Base-by-base conservation (phyloP, 1,284 basidiomycete genomes). In the Ganoderma lingzhi region DNA sequence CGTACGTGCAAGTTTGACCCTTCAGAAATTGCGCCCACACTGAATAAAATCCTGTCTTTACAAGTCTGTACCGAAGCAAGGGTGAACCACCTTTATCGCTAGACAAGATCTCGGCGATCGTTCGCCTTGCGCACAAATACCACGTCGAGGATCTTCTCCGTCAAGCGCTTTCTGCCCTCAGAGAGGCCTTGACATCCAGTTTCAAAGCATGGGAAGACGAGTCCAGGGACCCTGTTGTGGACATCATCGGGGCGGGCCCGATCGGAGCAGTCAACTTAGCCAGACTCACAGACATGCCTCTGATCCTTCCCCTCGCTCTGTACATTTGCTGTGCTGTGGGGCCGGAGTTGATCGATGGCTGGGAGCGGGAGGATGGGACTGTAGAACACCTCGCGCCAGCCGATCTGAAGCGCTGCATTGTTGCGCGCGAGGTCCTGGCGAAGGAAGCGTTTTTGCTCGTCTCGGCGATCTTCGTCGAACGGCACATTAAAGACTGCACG, bases 121-220 rank as follows among this genome's bases (percentile, higher is more conserved):
- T 66, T 19, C 68, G 65, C 35, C 56, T 70, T 30, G 56, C 65
- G 3, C 61, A 66, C 44, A 70, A 66, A 23, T 70, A 70, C 48
- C 35, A 53, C 23, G 12, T 66, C 9, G 58, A 64, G 28, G 35
- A 42, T 28, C 19, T 68, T 9, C 53, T 41, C 37, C 37, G 51
- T 6, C 41, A 66, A 30, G 66, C 61, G 14, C 28, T 67, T 3
- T 59, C n/a, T 10, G n/a, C 15, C 37, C 30, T 66, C 2, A 17
- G 62, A 32, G 56, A 48, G 19, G 58, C 6, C 45, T 42, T 59
- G 35, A 12, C 65, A 10, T 56, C 30, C 17, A 56, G 53, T 35
- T 56, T 56, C 53, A 35, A 56, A 19, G 15, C 17, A 17, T 56
- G 30, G 15, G 53, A 56, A 6, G 17, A 35, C 30, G 53, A 32